Conservation (phyloP, 768 basidiomycete genomes). For the Boletus vermiculosoides region DNA sequence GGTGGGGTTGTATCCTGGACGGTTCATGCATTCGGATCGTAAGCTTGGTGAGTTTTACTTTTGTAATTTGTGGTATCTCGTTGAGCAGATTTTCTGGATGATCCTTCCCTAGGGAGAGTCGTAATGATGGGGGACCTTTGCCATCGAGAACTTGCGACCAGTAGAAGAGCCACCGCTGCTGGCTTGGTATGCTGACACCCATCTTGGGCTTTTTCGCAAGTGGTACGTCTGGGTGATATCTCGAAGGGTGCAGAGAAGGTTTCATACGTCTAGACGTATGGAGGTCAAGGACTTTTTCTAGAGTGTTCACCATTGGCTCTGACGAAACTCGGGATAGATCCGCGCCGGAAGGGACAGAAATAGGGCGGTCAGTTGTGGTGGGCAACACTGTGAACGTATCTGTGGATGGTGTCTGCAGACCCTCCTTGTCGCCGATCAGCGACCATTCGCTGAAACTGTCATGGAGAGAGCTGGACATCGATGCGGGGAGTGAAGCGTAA, state of each 20-base stretch:
- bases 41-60: slow-evolving; percentile 57
- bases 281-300: slow-evolving; percentile 60
- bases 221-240: slow-evolving; percentile 15
- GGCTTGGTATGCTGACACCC: slow-evolving; percentile 81
- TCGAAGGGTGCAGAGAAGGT: slow-evolving; percentile 2
- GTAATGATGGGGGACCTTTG: slow-evolving; percentile 52
- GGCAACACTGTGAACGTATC: background rate
- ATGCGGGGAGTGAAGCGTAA: slow-evolving; percentile 45
- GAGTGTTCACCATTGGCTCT: slow-evolving; percentile 30
- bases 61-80: slow-evolving; percentile 28
- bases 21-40: slow-evolving; percentile 59
- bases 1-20: slow-evolving; percentile 46
- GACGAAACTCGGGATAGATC: slow-evolving; percentile 16
- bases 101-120: slow-evolving; percentile 27
- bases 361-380: background rate
- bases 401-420: slow-evolving; percentile 10
- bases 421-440: slow-evolving; percentile 22
- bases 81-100: slow-evolving; percentile 4
- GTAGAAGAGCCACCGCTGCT: slow-evolving; percentile 76
- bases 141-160: slow-evolving; percentile 66
- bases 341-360: slow-evolving; percentile 1
- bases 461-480: slow-evolving; percentile 9
- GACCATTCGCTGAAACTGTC: slow-evolving; percentile 23
- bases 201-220: slow-evolving; percentile 37
- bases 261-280: slow-evolving; percentile 76